Conservation (phyloP, 192 early-diverging fungal species). For the Funneliformis geosporum region DNA sequence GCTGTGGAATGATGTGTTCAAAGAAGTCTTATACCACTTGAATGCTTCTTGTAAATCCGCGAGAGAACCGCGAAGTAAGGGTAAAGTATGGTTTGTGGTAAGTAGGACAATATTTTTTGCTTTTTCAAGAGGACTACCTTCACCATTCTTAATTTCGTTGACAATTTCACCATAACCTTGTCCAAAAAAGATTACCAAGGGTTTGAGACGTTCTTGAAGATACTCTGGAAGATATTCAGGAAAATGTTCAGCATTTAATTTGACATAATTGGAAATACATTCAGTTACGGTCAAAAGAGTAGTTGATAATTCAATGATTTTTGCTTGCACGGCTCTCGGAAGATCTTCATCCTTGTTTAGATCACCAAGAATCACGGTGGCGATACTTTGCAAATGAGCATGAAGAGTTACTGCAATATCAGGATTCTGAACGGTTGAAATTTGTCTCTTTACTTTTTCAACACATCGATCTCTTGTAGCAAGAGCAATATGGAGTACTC, state of each 20-base stretch:
- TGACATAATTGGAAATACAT: slow-evolving; percentile 45
- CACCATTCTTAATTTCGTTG: slow-evolving; percentile 45
- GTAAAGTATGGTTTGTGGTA: slow-evolving; percentile 52
- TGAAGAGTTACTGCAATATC: slow-evolving; percentile 8
- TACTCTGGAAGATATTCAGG: slow-evolving; percentile 42
- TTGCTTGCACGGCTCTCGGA: slow-evolving; percentile 37
- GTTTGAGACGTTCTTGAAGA: slow-evolving; percentile 47
- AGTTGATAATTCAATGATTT: slow-evolving; percentile 32
- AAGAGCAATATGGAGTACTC: slow-evolving; percentile 37
- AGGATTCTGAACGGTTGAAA: slow-evolving; percentile 9
- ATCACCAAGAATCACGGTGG: slow-evolving; percentile 31
- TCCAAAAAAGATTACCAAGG: slow-evolving; percentile 48
- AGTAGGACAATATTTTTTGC: slow-evolving; percentile 53
- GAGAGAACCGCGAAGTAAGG: slow-evolving; percentile 47
- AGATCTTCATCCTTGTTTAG: slow-evolving; percentile 39
- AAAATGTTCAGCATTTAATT: slow-evolving; percentile 36
- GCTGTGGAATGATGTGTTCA: background rate
- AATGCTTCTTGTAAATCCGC: slow-evolving; percentile 45
- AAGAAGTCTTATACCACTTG: slow-evolving; percentile 17
- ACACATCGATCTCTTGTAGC: slow-evolving; percentile 37
- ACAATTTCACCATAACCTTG: slow-evolving; percentile 52
- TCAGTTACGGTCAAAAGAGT: slow-evolving; percentile 38
- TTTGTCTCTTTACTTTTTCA: background rate
- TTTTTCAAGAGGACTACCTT: slow-evolving; percentile 53
- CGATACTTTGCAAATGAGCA: slow-evolving; percentile 10